Percentiles rank a stretch among this genome's conserved stretches.
phyloP scores from a whole-genome alignment of 2,329 filamentous ascomycete species.

The Pseudogymnoascus verrucosus region DNA sequence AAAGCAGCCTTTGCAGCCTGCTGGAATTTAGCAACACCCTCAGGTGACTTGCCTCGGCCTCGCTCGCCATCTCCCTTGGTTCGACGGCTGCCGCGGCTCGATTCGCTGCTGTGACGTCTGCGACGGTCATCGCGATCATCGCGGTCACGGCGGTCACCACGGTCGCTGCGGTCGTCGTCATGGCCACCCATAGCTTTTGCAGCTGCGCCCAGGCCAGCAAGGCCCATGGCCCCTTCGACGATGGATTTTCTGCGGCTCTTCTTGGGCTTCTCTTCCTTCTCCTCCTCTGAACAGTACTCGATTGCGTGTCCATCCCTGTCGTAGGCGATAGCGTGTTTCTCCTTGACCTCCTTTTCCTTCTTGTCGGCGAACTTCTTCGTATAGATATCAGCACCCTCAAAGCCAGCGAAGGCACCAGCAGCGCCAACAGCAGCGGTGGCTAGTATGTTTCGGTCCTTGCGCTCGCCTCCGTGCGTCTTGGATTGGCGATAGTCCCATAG shows the following conservation, averaged over 20 bases:
- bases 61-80: constrained; percentile 41
- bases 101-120: constrained; percentile 32
- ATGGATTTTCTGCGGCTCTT: constrained; percentile 58
- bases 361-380: constrained; percentile 43
- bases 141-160: constrained; percentile 28
- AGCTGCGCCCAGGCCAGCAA: constrained; percentile 53
- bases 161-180: constrained; percentile 27
- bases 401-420: constrained; percentile 55
- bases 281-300: constrained; percentile 50
- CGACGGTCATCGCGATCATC: constrained; percentile 32
- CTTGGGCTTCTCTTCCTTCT: constrained; percentile 45
- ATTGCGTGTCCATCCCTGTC: constrained; percentile 43
- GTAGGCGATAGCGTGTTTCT: constrained; percentile 45
- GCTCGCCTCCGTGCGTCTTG: constrained; percentile 36
- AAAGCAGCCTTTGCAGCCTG: constrained; percentile 89
- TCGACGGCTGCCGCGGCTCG: constrained; percentile 37
- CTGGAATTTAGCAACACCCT: constrained; percentile 55
- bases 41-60: constrained; percentile 36
- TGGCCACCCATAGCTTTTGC: constrained; percentile 49
- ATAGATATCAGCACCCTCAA: constrained; percentile 55
- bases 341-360: constrained; percentile 43
- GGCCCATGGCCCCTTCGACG: constrained; percentile 53
- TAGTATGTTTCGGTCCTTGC: constrained; percentile 47
- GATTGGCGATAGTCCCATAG: constrained; percentile 55
- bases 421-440: constrained; percentile 54